Evolutionary conservation across 2,329 filamentous ascomycete genomes (phyloP), one percentile per base, ranked within the genome.

Genomic region (Fusarium sp.): DNA sequence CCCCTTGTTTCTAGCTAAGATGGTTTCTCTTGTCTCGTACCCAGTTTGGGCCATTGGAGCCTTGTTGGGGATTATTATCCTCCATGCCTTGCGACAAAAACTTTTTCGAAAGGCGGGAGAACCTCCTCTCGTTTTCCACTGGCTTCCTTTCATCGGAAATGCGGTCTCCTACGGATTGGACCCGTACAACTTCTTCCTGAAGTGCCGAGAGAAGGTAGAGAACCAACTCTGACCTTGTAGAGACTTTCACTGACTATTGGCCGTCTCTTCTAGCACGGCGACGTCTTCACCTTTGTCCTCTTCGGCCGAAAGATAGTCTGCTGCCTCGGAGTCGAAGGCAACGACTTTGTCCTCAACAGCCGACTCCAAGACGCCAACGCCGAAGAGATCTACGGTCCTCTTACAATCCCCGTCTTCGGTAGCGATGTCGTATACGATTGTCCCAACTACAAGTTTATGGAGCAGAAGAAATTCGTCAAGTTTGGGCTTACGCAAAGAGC

Each of bases 391-490:
- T 89, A 89, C 75, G 80, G 82, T 0, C 83, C 84, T 7, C 79
- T 89, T 46, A 87, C 85, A 7, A 88, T 84, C 1, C 87, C 87
- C 11, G 87, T 89, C 6, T 96, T 96, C 79, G 93, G 94, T 68
- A 90, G 88, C 80, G 91, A 93, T 82, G 92, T 96, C 49, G 91
- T 95, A 57, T 96, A 96, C 82, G 94, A 96, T 82, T 95, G 93
- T 81, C 93, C 93, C 46, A 95, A 95, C 81, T 86, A 92, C 55
- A 95, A 95, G 83, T 87, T 96, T 70, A 95, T 96, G 93, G 93
- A 96, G 84, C 94, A 96, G 84, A 96, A 96, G 86, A 94, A 93
- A 86, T 93, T 93, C 76, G 90, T 93, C 87, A 93, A 93, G 80
- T 90, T 91, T 73, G 91, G 91, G 49, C 87, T 93, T 36, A 93